Evolutionary conservation across 2,329 filamentous ascomycete genomes (phyloP).

Genomic region (Pseudogymnoascus sp.): DNA sequence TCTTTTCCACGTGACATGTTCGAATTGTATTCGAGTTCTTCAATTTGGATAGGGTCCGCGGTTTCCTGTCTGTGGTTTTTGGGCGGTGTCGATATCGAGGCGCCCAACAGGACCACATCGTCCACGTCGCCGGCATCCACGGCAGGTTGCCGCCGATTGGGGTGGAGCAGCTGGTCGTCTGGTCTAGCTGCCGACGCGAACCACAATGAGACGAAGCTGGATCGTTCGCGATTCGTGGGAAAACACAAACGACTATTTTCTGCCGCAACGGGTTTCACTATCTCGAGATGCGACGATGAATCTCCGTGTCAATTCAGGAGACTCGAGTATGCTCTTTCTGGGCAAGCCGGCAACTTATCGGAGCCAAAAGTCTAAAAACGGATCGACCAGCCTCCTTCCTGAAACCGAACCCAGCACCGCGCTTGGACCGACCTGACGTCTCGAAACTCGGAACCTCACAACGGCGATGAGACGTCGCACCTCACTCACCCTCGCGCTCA

Average conservation of each 20-base stretch:
- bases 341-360: background rate
- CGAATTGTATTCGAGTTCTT: background rate
- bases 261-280: background rate
- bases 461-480: background rate
- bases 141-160: background rate
- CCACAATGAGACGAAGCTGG: background rate
- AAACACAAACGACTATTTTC: background rate
- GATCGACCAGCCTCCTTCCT: background rate
- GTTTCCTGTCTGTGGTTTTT: background rate
- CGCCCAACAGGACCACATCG: background rate
- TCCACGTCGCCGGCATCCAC: background rate
- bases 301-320: background rate
- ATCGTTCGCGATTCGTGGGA: conserved; percentile 3
- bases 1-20: background rate
- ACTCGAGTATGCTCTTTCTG: background rate
- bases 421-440: background rate
- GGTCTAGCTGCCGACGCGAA: background rate
- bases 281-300: background rate
- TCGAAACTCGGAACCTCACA: background rate
- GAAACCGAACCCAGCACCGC: background rate
- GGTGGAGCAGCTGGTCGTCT: background rate
- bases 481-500: background rate
- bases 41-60: background rate
- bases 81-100: background rate
- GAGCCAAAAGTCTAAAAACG: background rate